phyloP scores from a whole-genome alignment of 1,139 yeast species.

The Scheffersomyces lignicola region DNA sequence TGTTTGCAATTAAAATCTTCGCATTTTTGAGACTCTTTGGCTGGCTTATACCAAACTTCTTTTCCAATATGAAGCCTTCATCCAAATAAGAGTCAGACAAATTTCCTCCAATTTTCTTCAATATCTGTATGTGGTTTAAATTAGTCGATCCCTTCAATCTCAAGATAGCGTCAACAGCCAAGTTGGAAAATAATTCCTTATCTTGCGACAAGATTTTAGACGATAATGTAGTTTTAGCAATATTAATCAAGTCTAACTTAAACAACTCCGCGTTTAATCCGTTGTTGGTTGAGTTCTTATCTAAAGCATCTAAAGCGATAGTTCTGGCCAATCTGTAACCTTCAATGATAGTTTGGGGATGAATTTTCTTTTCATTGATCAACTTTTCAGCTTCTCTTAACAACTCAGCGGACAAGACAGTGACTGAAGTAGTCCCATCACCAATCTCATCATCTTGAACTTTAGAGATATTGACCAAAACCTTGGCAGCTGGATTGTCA shows the following conservation, averaged over 20 bases:
- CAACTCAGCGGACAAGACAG: slow-evolving; percentile 88
- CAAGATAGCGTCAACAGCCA: slow-evolving; percentile 93
- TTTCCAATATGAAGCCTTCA: slow-evolving; percentile 91
- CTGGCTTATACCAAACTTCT: slow-evolving; percentile 91
- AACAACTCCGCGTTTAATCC: slow-evolving; percentile 62
- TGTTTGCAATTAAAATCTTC: slow-evolving; percentile 87
- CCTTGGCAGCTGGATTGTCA: slow-evolving; percentile 98
- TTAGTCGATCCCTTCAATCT: slow-evolving; percentile 94
- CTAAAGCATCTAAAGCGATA: slow-evolving; percentile 81
- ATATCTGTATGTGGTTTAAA: slow-evolving; percentile 89
- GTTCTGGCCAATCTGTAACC: slow-evolving; percentile 88
- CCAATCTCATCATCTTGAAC: slow-evolving; percentile 99
- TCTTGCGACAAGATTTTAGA: slow-evolving; percentile 95
- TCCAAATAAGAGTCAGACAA: slow-evolving; percentile 90
- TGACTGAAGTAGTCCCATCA: slow-evolving; percentile 98
- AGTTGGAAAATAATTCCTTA: slow-evolving; percentile 79
- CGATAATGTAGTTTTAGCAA: slow-evolving; percentile 91
- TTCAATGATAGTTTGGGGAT: slow-evolving; percentile 96
- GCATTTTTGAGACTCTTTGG: slow-evolving; percentile 85
- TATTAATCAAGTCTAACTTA: slow-evolving; percentile 74
- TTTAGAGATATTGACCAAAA: slow-evolving; percentile 89
- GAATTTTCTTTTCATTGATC: slow-evolving; percentile 80
- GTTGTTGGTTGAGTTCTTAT: slow-evolving; percentile 74
- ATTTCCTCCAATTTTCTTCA: slow-evolving; percentile 92
- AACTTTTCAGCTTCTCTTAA: slow-evolving; percentile 93